Evolutionary conservation across 768 basidiomycete genomes (phyloP), one percentile per base, ranked within the genome.

Genomic region (Podaxis sp.): DNA sequence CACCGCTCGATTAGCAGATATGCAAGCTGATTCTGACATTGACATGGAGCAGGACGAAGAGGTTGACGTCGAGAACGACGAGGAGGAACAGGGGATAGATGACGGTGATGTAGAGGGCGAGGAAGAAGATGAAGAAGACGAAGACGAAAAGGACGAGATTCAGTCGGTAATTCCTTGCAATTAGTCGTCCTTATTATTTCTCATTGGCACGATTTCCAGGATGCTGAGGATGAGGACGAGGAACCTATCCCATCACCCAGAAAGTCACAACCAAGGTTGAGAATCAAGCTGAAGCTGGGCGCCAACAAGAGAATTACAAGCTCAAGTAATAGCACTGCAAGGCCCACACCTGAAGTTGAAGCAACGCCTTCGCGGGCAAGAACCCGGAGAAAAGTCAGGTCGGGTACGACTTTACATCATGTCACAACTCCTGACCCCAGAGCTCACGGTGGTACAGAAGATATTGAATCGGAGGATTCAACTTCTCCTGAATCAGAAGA

Each of bases 221-320:
- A 68, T 53, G 68, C 49, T 11, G 66, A 68, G 22, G 69, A 71
- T 40, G 72, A 73, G 25, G 69, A 71, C 33, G 65, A 69, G 38
- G 63, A 72, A 17, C 59, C 59, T 27, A 58, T 67, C 17, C 49
- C 65, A 4, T 33, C 62, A 25, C 64, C 76, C 3, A 73, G 75
- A 12, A 72, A 76, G n/a, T 69, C 72, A 53, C 77, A 67, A 67
- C 80, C 82, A 2, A 77, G 80, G 5, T 79, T 89, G 22, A 86
- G 84, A 66, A 88, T 88, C 68, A 88, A 81, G 70, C 76, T 88
- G 50, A 88, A 84, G 67, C 70, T 87, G 3, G 83, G 84, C 13
- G 73, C 77, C 65, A 63, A 71, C 73, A 47, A 72, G 69, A 61
- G 76, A 65, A 64, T 69, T 66, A 46, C 54, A 12, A 41, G 73